phyloP scores from a whole-genome alignment of 148 eudicot species.

The Mesembryanthemum crystallinum region DNA sequence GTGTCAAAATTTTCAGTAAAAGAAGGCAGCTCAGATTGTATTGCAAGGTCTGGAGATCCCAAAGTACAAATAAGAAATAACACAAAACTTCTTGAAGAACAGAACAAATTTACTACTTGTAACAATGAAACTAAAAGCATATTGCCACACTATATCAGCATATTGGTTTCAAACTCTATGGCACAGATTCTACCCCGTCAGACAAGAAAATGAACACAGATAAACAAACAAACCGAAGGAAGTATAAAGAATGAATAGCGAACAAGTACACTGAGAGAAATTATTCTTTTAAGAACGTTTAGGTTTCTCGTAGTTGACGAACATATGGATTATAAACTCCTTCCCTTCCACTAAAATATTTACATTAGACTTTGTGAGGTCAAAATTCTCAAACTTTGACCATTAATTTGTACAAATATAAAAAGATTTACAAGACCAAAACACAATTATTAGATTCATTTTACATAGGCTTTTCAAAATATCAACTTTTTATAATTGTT shows the following conservation, averaged over 20 bases:
- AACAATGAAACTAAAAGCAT: neutral
- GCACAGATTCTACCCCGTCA: neutral
- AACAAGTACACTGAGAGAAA: neutral
- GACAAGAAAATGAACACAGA: neutral
- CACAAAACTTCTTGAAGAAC: neutral
- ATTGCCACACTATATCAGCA: too few species aligned
- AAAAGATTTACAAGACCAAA: too few species aligned
- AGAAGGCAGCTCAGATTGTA: constrained; percentile 1
- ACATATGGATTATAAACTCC: too few species aligned
- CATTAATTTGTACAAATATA: too few species aligned
- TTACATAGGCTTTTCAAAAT: too few species aligned
- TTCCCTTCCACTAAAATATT: too few species aligned
- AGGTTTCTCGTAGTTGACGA: too few species aligned
- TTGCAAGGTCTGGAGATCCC: neutral
- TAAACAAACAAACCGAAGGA: neutral
- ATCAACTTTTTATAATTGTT: too few species aligned
- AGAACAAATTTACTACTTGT: neutral
- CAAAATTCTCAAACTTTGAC: too few species aligned
- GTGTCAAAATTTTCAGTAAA: constrained; percentile 13
- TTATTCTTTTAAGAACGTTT: neutral
- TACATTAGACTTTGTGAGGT: too few species aligned
- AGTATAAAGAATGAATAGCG: neutral
- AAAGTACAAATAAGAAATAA: constrained; percentile 12
- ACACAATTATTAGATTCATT: too few species aligned
- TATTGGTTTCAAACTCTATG: neutral